Conservation (phyloP, 805 yeast species). For the Starmerella gropengiesseri region DNA sequence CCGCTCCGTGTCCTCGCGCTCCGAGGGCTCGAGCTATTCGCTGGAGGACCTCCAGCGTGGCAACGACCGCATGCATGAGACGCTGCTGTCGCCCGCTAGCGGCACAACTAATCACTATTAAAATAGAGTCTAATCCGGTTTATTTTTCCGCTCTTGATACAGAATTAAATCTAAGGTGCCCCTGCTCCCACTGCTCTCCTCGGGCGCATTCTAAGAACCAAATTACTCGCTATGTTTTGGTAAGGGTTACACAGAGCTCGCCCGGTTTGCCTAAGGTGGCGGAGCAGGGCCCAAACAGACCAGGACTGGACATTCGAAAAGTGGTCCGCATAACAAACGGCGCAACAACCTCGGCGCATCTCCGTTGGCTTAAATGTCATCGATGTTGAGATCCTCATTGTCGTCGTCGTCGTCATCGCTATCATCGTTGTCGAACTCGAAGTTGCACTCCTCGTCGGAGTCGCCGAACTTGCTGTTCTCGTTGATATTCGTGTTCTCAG, state of each 20-base stretch:
- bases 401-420: constrained; percentile 57
- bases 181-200: too few relatives aligned
- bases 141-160: too few relatives aligned
- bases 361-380: constrained; percentile 65
- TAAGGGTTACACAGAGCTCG: too few relatives aligned
- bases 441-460: constrained; percentile 94
- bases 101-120: constrained; percentile 1
- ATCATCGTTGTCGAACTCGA: constrained; percentile 82
- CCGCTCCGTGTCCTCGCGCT: constrained; percentile 12
- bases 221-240: too few relatives aligned
- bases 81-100: constrained; percentile 7
- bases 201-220: too few relatives aligned
- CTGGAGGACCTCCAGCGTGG: constrained; percentile 14
- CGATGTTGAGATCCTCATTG: constrained; percentile 68
- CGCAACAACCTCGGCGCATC: too few relatives aligned
- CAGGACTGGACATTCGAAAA: too few relatives aligned
- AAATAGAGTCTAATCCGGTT: neutral
- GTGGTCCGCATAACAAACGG: too few relatives aligned
- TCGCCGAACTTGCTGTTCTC: constrained; percentile 97
- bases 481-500: constrained; percentile 92
- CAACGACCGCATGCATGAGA: constrained; percentile 17
- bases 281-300: too few relatives aligned
- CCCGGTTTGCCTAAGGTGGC: too few relatives aligned
- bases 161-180: too few relatives aligned
- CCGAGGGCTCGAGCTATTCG: constrained; percentile 10